Conservation (phyloP, 805 yeast species). For the Myxozyma geophila region DNA sequence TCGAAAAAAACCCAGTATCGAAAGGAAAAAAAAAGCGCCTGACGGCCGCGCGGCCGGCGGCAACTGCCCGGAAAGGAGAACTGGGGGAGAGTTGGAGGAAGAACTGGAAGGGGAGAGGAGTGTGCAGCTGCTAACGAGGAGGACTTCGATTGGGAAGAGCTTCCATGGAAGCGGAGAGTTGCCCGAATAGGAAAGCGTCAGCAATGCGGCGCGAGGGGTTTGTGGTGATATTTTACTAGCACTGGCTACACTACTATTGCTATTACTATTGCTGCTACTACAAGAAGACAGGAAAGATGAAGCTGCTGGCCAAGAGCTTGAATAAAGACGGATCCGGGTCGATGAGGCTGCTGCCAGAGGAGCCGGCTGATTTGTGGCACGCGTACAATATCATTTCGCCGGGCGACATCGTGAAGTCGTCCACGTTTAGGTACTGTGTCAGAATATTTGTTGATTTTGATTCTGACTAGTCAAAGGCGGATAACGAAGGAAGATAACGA, state of each 20-base stretch:
- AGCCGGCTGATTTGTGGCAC: constrained; percentile 90
- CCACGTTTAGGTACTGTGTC: constrained; percentile 61
- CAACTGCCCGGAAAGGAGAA: constrained; percentile 1
- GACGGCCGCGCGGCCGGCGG: constrained; percentile 16
- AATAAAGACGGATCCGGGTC: constrained; percentile 68
- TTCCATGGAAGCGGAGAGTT: too few species aligned
- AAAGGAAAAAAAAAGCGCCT: constrained; percentile 4
- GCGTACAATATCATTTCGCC: constrained; percentile 76
- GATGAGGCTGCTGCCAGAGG: constrained; percentile 75
- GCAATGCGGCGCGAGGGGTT: background rate
- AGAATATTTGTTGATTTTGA: constrained; percentile 42
- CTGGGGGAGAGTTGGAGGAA: background rate
- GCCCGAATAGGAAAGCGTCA: too few species aligned
- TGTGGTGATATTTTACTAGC: background rate
- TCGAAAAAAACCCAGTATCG: too few species aligned
- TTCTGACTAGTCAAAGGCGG: constrained; percentile 37
- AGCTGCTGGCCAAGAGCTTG: constrained; percentile 54
- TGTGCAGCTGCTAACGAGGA: background rate
- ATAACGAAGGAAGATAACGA: constrained; percentile 21
- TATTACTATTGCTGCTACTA: too few species aligned
- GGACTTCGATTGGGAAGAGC: too few species aligned
- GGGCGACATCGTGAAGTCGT: constrained; percentile 73
- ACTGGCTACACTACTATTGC: too few species aligned
- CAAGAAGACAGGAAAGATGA: constrained; percentile 50
- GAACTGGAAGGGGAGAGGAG: constrained; percentile 1